phyloP scores from a whole-genome alignment of 441 rosid species.

The Euphorbia corollata region DNA sequence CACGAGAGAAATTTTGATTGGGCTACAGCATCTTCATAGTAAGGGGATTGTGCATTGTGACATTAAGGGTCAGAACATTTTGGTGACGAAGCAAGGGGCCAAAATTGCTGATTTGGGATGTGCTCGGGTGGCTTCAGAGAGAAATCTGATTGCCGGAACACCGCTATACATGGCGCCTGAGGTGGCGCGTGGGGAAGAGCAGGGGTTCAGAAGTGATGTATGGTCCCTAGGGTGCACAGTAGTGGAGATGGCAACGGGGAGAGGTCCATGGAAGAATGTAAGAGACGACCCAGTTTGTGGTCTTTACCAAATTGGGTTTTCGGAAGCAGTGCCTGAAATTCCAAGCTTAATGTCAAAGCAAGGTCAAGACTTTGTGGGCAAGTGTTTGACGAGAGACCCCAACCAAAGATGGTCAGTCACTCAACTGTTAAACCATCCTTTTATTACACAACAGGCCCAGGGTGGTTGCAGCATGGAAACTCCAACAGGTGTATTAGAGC shows the following conservation, averaged over 20 bases:
- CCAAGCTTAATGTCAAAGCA: conserved; percentile 29
- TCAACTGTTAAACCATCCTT: no score
- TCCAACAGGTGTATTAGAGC: no score
- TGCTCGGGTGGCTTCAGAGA: conserved; percentile 29
- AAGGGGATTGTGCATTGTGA: conserved; percentile 63
- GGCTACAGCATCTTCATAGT: conserved; percentile 44
- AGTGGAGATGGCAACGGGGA: conserved; percentile 59
- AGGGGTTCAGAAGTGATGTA: conserved; percentile 51
- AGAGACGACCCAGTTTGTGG: conserved; percentile 34
- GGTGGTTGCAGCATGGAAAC: no score
- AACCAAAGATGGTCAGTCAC: conserved; percentile 51
- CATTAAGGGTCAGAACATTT: conserved; percentile 49
- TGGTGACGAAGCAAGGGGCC: conserved; percentile 38
- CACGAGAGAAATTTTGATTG: conserved; percentile 31
- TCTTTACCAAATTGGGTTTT: no score
- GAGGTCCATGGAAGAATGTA: conserved; percentile 37
- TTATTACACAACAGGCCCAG: neutral
- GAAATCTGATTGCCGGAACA: conserved; percentile 36
- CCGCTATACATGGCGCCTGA: conserved; percentile 83
- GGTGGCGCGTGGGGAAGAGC: conserved; percentile 64
- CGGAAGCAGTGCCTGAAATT: conserved; percentile 4
- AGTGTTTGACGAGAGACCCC: conserved; percentile 28
- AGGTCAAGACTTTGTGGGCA: conserved; percentile 47
- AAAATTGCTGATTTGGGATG: conserved; percentile 75
- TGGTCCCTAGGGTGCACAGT: conserved; percentile 76